These are phyloP conservation scores for Kockovaella imperatae DNA, from an alignment of 768 basidiomycete genomes.

Conservation along the genomic window DNA sequence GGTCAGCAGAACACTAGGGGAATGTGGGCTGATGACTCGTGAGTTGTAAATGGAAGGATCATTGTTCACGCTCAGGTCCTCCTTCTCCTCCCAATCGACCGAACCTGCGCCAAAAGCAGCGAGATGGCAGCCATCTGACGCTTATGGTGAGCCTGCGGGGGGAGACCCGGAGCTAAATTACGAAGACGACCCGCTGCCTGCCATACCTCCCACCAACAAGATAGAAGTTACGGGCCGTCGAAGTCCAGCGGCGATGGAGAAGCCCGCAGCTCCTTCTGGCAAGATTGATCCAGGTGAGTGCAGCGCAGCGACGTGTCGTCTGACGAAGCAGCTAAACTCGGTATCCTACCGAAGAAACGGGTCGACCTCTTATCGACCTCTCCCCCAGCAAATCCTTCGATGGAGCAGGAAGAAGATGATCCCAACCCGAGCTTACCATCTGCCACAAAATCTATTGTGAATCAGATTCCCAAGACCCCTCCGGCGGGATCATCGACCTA, in stretches of 20 bases:
- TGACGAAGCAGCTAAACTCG: constrained; percentile 36
- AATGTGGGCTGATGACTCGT: constrained; percentile 21
- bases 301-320: not conserved
- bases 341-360: constrained; percentile 42
- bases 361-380: constrained; percentile 41
- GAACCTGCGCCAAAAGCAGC: constrained; percentile 13
- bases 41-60: constrained; percentile 2
- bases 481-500: constrained; percentile 18
- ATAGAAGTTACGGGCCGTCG: constrained; percentile 12
- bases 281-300: constrained; percentile 39
- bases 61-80: constrained; percentile 16
- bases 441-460: constrained; percentile 15
- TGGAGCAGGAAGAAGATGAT: constrained; percentile 20
- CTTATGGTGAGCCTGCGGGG: constrained; percentile 28
- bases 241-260: constrained; percentile 10
- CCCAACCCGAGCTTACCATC: constrained; percentile 26
- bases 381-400: constrained; percentile 7
- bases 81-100: constrained; percentile 26
- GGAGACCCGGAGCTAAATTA: not conserved
- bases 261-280: constrained; percentile 17
- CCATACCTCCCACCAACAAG: constrained; percentile 3
- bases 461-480: constrained; percentile 35
- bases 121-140: constrained; percentile 40
- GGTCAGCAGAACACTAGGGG: constrained; percentile 28
- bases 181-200: constrained; percentile 29